Evolutionary conservation across 495 filamentous ascomycete genomes (phyloP).

Genomic region (Lentithecium fluviatile): DNA sequence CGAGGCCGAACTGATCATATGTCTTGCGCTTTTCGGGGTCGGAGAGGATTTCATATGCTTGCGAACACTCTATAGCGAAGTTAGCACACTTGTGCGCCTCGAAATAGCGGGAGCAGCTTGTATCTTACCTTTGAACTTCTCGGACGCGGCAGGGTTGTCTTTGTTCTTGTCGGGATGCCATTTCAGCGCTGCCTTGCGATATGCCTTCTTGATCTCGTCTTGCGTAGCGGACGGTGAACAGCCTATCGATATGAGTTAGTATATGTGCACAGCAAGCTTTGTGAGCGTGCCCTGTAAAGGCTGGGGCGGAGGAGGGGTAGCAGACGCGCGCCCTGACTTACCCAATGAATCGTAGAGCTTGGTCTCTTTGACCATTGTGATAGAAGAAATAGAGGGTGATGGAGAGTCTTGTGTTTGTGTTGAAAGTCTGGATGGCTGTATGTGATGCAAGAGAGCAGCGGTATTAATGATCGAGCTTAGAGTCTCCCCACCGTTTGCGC

Average conservation of each 20-base stretch:
- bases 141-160: constrained; percentile 74
- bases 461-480: constrained; percentile 13
- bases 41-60: constrained; percentile 96
- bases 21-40: constrained; percentile 96
- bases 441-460: background rate
- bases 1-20: constrained; percentile 93
- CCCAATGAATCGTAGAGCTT: constrained; percentile 48
- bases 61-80: constrained; percentile 66
- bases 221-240: constrained; percentile 76
- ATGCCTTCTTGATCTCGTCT: constrained; percentile 97
- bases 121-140: constrained; percentile 75
- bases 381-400: constrained; percentile 4
- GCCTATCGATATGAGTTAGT: constrained; percentile 37
- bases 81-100: constrained; percentile 25
- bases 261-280: background rate
- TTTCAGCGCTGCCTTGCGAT: constrained; percentile 74
- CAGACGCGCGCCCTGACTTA: constrained; percentile 24
- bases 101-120: constrained; percentile 20
- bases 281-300: background rate
- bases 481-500: constrained; percentile 17
- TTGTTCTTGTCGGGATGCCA: constrained; percentile 98
- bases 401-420: background rate
- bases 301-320: constrained; percentile 5
- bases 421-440: background rate
- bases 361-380: constrained; percentile 45